Percentiles rank a stretch among this genome's conserved stretches.
phyloP scores from a whole-genome alignment of 1,284 basidiomycete genomes.

The Taiwanofungus camphoratus region DNA sequence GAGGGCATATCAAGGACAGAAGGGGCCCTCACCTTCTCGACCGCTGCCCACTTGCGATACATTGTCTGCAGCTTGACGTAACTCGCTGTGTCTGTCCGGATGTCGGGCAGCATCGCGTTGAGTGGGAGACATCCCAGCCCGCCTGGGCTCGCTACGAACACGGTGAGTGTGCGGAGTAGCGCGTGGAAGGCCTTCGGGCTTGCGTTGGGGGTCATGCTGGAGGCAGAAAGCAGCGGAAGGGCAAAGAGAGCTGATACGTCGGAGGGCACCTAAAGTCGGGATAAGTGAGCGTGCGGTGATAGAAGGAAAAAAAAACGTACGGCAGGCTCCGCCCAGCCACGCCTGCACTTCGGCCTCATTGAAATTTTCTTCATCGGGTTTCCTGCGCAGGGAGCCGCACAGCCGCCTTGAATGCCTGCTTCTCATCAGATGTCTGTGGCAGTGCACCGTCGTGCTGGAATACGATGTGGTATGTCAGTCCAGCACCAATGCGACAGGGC shows the following conservation, averaged over 20 bases:
- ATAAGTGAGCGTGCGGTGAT: too few species aligned
- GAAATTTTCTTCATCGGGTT: slow-evolving; percentile 92
- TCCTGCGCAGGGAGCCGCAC: slow-evolving; percentile 57
- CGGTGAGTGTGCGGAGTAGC: slow-evolving; percentile 73
- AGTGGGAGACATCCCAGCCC: slow-evolving; percentile 38
- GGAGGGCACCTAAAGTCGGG: too few species aligned
- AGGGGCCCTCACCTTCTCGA: slow-evolving; percentile 48
- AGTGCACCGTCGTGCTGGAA: slow-evolving; percentile 58
- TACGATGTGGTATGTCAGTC: neutral
- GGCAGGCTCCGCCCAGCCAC: slow-evolving; percentile 63
- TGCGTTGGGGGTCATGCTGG: slow-evolving; percentile 31
- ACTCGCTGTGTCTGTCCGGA: slow-evolving; percentile 85
- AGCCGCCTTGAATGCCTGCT: slow-evolving; percentile 70
- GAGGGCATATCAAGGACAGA: neutral
- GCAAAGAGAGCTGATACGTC: slow-evolving; percentile 64
- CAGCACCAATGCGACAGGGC: neutral
- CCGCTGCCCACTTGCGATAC: slow-evolving; percentile 67
- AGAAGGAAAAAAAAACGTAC: too few species aligned
- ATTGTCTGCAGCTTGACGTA: slow-evolving; percentile 80
- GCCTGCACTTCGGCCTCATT: slow-evolving; percentile 87
- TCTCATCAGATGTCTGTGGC: slow-evolving; percentile 65
- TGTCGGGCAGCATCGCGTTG: slow-evolving; percentile 80
- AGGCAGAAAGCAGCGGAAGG: slow-evolving; percentile 27
- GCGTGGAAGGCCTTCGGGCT: slow-evolving; percentile 78
- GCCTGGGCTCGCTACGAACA: slow-evolving; percentile 41